Conservation (phyloP, 1,139 yeast genomes). For the Scheffersomyces titani region DNA sequence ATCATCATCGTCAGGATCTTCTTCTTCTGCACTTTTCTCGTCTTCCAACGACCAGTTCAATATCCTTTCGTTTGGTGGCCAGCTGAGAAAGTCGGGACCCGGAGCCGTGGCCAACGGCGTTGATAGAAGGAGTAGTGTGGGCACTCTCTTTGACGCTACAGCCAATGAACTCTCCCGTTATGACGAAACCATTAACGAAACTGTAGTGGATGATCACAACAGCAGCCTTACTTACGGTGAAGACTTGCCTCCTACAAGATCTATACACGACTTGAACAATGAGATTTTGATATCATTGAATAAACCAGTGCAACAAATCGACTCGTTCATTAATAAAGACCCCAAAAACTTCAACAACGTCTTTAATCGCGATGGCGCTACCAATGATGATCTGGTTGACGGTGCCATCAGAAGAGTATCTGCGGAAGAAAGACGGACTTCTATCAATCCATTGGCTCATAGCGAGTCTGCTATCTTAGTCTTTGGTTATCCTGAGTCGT, state of each 20-base stretch:
- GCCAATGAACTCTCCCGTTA: conserved; percentile 24
- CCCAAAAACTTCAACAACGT: conserved; percentile 49
- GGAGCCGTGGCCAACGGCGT: conserved; percentile 1
- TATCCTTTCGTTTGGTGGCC: conserved; percentile 40
- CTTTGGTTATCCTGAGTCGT: conserved; percentile 84
- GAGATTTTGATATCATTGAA: conserved; percentile 36
- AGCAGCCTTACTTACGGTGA: conserved; percentile 23
- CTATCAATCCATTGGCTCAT: conserved; percentile 24
- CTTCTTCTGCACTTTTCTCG: conserved; percentile 9
- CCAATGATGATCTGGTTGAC: conserved; percentile 9
- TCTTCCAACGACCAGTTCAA: conserved; percentile 31
- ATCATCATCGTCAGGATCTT: conserved; percentile 4
- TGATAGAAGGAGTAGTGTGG: conserved; percentile 12
- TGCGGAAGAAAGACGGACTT: conserved; percentile 6
- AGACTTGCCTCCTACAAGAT: conserved; percentile 61
- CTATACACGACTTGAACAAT: conserved; percentile 59
- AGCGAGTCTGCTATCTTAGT: conserved; percentile 72
- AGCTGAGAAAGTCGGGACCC: conserved; percentile 24
- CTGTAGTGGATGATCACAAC: conserved; percentile 30
- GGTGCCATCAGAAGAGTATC: conserved; percentile 1
- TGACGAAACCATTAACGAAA: conserved; percentile 34
- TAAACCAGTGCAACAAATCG: conserved; percentile 33
- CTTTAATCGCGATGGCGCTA: conserved; percentile 31
- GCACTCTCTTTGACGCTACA: conserved; percentile 9
- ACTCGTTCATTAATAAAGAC: conserved; percentile 44